Evolutionary conservation across 331 rosid species (phyloP).

Genomic region (Arachis monticola): DNA sequence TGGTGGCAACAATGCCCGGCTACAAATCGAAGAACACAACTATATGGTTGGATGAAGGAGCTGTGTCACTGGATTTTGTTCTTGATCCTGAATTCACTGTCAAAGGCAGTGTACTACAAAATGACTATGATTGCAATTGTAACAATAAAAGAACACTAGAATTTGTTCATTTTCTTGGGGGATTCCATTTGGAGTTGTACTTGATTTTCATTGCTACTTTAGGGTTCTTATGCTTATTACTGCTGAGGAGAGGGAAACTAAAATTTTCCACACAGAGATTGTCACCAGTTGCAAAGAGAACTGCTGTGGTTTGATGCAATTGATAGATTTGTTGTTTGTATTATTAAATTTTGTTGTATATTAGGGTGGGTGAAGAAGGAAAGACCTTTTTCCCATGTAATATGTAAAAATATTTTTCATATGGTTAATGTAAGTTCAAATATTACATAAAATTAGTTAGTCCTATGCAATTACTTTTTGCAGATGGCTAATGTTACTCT

Average conservation of each 20-base stretch:
- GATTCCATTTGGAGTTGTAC: constrained; percentile 55
- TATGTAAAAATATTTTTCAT: constrained; percentile 16
- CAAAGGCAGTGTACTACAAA: constrained; percentile 47
- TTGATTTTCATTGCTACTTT: constrained; percentile 53
- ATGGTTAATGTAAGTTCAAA: constrained; percentile 37
- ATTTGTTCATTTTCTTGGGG: constrained; percentile 53
- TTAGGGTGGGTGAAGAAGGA: neutral
- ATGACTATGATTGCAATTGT: constrained; percentile 60
- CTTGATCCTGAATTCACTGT: constrained; percentile 63
- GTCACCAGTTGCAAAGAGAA: constrained; percentile 53
- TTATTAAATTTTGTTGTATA: constrained; percentile 41
- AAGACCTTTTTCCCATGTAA: neutral
- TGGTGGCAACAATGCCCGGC: constrained; percentile 68
- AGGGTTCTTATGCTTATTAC: constrained; percentile 67
- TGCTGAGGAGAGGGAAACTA: constrained; percentile 55
- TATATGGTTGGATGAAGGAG: constrained; percentile 76
- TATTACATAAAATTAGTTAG: neutral
- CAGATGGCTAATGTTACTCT: neutral
- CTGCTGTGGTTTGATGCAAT: constrained; percentile 35
- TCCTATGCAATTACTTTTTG: too few relatives aligned
- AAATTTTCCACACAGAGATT: constrained; percentile 57
- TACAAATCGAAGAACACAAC: constrained; percentile 76
- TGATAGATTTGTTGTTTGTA: constrained; percentile 7
- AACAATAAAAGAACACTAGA: constrained; percentile 42
- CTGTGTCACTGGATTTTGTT: constrained; percentile 76